phyloP scores from a whole-genome alignment of 1,284 basidiomycete species.

The Microbotryum lychnidis-dioicae region DNA sequence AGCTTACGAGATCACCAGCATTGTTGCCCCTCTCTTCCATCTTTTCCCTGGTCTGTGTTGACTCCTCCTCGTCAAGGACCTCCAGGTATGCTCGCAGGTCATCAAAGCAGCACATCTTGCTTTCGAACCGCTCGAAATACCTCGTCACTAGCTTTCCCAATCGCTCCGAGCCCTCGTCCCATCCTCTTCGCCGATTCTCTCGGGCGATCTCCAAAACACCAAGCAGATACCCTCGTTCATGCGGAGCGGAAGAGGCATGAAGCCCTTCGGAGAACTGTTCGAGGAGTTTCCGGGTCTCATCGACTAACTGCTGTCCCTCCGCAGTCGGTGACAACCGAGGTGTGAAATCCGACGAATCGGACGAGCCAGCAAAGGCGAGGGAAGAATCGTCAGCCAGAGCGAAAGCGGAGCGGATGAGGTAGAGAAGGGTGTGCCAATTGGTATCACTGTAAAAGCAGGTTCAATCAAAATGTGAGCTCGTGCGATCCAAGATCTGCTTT shows the following conservation, averaged over 20 bases:
- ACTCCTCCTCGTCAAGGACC: constrained; percentile 42
- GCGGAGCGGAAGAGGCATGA: constrained; percentile 49
- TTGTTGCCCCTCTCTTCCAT: constrained; percentile 3
- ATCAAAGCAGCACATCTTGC: constrained; percentile 76
- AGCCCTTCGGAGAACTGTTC: constrained; percentile 47
- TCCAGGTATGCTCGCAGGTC: constrained; percentile 62
- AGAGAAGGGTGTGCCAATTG: constrained; percentile 69
- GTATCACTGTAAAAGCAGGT: constrained; percentile 46
- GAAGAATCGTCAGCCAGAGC: constrained; percentile 62
- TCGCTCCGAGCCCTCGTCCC: constrained; percentile 44
- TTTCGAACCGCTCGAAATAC: constrained; percentile 65
- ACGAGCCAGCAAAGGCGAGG: constrained; percentile 2
- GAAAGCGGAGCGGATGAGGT: constrained; percentile 37
- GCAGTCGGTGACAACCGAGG: not conserved
- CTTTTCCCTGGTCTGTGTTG: not conserved
- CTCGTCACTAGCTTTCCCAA: constrained; percentile 39
- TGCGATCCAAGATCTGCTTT: not conserved
- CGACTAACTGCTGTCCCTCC: constrained; percentile 36
- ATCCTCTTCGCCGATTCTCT: constrained; percentile 2
- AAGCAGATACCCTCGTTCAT: constrained; percentile 62
- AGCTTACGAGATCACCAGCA: not conserved
- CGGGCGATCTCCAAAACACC: constrained; percentile 52
- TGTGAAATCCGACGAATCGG: not conserved
- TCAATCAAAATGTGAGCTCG: constrained; percentile 6
- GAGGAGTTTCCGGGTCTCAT: constrained; percentile 51